Percentiles rank a stretch among this genome's conserved stretches.
These are phyloP conservation scores for Ceratobasidium theobromae DNA, from an alignment of 1,284 basidiomycete genomes.

Conservation along the genomic window DNA sequence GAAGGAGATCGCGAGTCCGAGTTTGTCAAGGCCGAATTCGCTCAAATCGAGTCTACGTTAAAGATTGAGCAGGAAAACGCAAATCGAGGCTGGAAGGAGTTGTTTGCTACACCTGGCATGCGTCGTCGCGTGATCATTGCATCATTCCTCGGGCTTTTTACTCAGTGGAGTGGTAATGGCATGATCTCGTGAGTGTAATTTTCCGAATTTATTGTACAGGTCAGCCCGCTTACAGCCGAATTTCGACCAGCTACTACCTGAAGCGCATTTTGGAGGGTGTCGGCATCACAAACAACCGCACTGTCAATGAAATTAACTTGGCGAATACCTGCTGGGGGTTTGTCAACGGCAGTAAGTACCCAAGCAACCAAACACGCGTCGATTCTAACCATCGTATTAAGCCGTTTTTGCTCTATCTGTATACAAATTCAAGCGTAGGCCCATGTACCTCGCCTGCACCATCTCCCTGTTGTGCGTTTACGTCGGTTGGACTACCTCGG, in stretches of 20 bases:
- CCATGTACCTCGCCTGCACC: slow-evolving; percentile 54
- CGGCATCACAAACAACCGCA: slow-evolving; percentile 51
- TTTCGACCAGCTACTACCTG: slow-evolving; percentile 49
- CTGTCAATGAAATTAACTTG: slow-evolving; percentile 58
- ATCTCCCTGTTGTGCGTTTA: slow-evolving; percentile 53
- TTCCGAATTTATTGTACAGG: not conserved
- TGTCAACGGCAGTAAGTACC: slow-evolving; percentile 49
- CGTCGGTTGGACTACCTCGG: slow-evolving; percentile 56
- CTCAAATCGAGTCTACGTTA: slow-evolving; percentile 57
- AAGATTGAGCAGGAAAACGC: slow-evolving; percentile 50
- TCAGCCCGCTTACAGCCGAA: not conserved
- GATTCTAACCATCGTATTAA: not conserved
- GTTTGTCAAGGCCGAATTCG: slow-evolving; percentile 56
- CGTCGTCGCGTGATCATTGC: slow-evolving; percentile 51
- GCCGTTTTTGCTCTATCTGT: slow-evolving; percentile 50
- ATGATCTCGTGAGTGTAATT: slow-evolving; percentile 50
- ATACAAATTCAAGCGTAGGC: slow-evolving; percentile 52
- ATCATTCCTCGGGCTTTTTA: slow-evolving; percentile 51
- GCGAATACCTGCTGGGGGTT: slow-evolving; percentile 58
- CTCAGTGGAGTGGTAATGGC: slow-evolving; percentile 59
- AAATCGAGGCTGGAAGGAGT: slow-evolving; percentile 49
- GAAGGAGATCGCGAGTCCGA: slow-evolving; percentile 48
- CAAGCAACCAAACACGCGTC: not conserved
- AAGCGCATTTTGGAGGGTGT: slow-evolving; percentile 51
- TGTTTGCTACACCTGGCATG: slow-evolving; percentile 54